Conservation (phyloP, 768 basidiomycete genomes). For the Agrocybe pediades region DNA sequence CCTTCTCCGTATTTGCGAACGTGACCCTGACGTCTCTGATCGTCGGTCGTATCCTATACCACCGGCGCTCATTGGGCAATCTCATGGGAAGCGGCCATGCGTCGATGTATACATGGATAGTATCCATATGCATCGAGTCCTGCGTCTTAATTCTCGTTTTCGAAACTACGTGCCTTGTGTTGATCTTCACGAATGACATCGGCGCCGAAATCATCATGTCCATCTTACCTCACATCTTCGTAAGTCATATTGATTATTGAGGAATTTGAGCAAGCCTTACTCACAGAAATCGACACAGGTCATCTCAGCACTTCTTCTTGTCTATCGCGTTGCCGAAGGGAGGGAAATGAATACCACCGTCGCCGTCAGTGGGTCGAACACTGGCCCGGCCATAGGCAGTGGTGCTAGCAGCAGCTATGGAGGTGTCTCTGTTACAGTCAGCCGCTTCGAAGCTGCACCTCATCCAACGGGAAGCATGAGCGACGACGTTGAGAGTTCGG, state of each 20-base stretch:
- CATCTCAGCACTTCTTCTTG: neutral
- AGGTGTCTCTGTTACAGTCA: neutral
- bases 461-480: neutral
- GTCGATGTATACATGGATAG: conserved; percentile 5
- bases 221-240: neutral
- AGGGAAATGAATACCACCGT: too few species aligned
- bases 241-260: neutral
- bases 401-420: neutral
- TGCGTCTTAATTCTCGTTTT: conserved; percentile 9
- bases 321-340: neutral
- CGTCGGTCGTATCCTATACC: conserved; percentile 2
- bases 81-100: neutral
- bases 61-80: conserved; percentile 1
- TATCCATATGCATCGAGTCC: conserved; percentile 15
- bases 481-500: neutral
- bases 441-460: neutral
- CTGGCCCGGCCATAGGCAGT: too few species aligned
- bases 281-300: neutral
- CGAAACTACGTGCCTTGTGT: neutral
- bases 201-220: neutral
- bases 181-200: neutral
- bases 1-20: conserved; percentile 6
- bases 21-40: conserved; percentile 7
- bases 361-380: too few species aligned
- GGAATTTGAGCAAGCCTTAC: neutral